Evolutionary conservation across 2,329 filamentous ascomycete species (phyloP), one percentile per base, ranked within the genome.

Genomic region (Aspergillus chevalieri): DNA sequence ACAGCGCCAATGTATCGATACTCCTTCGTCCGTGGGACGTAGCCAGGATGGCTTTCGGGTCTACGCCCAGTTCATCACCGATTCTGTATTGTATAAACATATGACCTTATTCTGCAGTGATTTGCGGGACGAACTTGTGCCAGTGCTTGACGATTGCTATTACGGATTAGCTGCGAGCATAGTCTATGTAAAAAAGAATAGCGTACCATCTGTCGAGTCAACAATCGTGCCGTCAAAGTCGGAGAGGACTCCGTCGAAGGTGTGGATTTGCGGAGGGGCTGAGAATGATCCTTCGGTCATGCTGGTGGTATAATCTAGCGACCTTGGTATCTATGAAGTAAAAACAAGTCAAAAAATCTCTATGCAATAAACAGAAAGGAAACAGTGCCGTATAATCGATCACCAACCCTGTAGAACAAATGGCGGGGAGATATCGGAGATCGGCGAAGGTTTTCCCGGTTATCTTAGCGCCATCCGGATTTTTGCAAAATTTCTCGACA

Each of bases 1-100:
- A 81, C 24, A 91, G 75, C 66, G 81, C 81, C 51, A 98, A 78
- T 2, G 87, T 83, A 61, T 98, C 93, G 62, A 97, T 95, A 57
- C 84, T 89, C 51, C 93, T 78, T 52, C 92, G 83, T 53, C 93
- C 93, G 70, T 98, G 93, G 4, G 90, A 95, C 8, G 89, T 95
- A 61, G 89, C 80, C 22, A 97, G 79, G 60, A 98, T 97, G 43
- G 86, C 81, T 44, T 85, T 78, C n/a, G 89, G 87, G 57, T 89
- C 82, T 19, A 96, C 85, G 21, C 88, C 88, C 61, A 97, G 85
- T 65, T 95, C 88, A 8, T 80, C 78, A 45, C 87, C 91, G 49
- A 75, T 64, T 54, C 73, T 75, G 43, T 47, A 47, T 17, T 8
- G 34, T 10, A 21, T 21, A 14, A 21, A 41, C 4, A n/a, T 1